Percentiles rank a stretch among this genome's conserved stretches.
Conservation (phyloP, 2,329 filamentous ascomycete genomes). For the Rutstroemia sp. region DNA sequence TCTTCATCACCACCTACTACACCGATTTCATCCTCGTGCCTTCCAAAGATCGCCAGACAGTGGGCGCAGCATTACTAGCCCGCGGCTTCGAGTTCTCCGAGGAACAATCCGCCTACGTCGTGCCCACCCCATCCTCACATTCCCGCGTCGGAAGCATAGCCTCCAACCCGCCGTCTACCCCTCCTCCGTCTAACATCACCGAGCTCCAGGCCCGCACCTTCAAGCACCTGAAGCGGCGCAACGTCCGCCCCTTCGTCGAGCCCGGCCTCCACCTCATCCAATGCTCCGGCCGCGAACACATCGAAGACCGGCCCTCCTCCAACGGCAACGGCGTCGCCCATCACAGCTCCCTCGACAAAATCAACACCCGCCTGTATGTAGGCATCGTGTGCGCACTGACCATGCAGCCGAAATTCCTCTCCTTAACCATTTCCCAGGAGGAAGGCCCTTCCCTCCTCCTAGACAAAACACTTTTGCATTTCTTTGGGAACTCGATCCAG, state of each 20-base stretch:
- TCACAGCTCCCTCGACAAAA: slow-evolving; percentile 45
- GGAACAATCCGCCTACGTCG: slow-evolving; percentile 60
- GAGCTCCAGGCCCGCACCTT: slow-evolving; percentile 84
- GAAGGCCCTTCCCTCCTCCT: slow-evolving; percentile 69
- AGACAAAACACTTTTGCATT: slow-evolving; percentile 56
- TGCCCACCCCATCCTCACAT: slow-evolving; percentile 31
- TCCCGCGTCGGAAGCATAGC: slow-evolving; percentile 33
- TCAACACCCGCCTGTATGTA: slow-evolving; percentile 57
- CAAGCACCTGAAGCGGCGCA: slow-evolving; percentile 67
- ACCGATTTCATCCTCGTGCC: slow-evolving; percentile 95
- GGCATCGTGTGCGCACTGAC: slow-evolving; percentile 54
- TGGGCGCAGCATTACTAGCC: slow-evolving; percentile 68
- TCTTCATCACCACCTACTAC: slow-evolving; percentile 98
- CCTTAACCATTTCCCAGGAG: slow-evolving; percentile 62
- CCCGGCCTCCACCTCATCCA: slow-evolving; percentile 65
- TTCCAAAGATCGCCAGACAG: slow-evolving; percentile 61
- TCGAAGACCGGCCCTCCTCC: slow-evolving; percentile 28
- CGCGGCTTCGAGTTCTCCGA: slow-evolving; percentile 81
- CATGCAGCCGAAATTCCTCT: slow-evolving; percentile 62
- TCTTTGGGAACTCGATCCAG: slow-evolving; percentile 68
- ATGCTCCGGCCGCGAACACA: slow-evolving; percentile 57
- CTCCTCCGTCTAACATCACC: slow-evolving; percentile 67
- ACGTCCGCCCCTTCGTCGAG: slow-evolving; percentile 67
- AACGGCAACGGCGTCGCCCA: slow-evolving; percentile 28
- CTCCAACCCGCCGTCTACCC: slow-evolving; percentile 53